Conservation (phyloP, 495 filamentous ascomycete species). For the Penicillium diatomitis region DNA sequence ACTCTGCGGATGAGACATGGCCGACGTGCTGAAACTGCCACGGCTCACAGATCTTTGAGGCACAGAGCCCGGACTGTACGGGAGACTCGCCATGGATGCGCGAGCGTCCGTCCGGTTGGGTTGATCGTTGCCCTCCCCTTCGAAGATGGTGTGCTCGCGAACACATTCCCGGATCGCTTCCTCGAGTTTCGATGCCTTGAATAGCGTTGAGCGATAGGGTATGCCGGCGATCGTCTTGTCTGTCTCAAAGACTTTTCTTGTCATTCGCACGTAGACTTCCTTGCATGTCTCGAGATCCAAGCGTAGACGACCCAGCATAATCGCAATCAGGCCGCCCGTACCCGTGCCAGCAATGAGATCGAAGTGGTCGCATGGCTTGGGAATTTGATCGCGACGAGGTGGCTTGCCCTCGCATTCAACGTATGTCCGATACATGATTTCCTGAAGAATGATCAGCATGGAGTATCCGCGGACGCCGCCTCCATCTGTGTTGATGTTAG, state of each 20-base stretch:
- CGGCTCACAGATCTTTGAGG: slow-evolving; percentile 40
- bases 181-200: slow-evolving; percentile 92
- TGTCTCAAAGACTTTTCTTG: slow-evolving; percentile 88
- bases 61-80: slow-evolving; percentile 26
- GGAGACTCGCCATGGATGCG: slow-evolving; percentile 29
- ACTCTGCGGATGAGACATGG: slow-evolving; percentile 20
- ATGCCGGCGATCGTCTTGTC: slow-evolving; percentile 96
- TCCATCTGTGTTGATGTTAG: slow-evolving; percentile 55
- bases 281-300: slow-evolving; percentile 94
- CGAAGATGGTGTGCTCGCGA: slow-evolving; percentile 71
- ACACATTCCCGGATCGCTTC: slow-evolving; percentile 90
- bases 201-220: slow-evolving; percentile 83
- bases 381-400: slow-evolving; percentile 77
- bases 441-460: slow-evolving; percentile 89
- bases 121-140: slow-evolving; percentile 69
- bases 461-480: slow-evolving; percentile 96
- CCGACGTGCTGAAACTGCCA: slow-evolving; percentile 32
- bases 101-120: slow-evolving; percentile 17
- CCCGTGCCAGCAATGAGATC: slow-evolving; percentile 93
- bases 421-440: slow-evolving; percentile 90
- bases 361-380: slow-evolving; percentile 97
- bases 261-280: slow-evolving; percentile 90
- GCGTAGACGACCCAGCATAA: slow-evolving; percentile 90
- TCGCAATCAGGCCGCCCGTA: slow-evolving; percentile 88
- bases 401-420: slow-evolving; percentile 76